Percentiles rank a stretch among this genome's conserved stretches.
These are phyloP conservation scores for Sergeia podlipaevii DNA, from an alignment of 208 protist species.

Conservation along the genomic window DNA sequence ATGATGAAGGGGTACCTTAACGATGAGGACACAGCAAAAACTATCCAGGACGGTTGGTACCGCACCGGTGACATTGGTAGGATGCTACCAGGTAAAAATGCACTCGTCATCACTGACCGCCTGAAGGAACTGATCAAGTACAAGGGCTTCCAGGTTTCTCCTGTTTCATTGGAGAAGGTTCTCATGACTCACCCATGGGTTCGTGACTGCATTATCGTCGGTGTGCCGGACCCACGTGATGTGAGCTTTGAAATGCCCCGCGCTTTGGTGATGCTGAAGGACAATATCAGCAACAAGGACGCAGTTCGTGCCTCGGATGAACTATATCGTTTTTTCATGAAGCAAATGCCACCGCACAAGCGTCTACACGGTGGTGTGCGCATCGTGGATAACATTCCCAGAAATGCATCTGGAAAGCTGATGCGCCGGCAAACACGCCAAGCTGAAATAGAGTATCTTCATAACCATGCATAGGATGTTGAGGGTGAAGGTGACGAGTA, in stretches of 20 bases:
- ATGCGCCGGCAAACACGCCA: slow-evolving; percentile 23
- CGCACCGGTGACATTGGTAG: slow-evolving; percentile 51
- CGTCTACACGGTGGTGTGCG: slow-evolving; percentile 29
- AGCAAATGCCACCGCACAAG: slow-evolving; percentile 40
- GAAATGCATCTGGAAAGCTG: slow-evolving; percentile 51
- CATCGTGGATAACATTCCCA: slow-evolving; percentile 47
- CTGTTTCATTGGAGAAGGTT: slow-evolving; percentile 55
- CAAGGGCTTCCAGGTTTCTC: slow-evolving; percentile 76
- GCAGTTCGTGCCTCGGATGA: slow-evolving; percentile 13
- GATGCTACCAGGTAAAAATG: slow-evolving; percentile 22
- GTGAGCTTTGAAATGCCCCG: slow-evolving; percentile 32
- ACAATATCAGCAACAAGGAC: slow-evolving; percentile 10
- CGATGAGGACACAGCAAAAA: slow-evolving; percentile 19
- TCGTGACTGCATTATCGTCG: slow-evolving; percentile 39
- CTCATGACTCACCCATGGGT: slow-evolving; percentile 34
- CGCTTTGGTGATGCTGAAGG: slow-evolving; percentile 39
- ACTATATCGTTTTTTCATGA: slow-evolving; percentile 19
- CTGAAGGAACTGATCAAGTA: slow-evolving; percentile 77
- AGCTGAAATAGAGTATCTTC: slow-evolving; percentile 3
- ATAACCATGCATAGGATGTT: too few species aligned
- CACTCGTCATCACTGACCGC: slow-evolving; percentile 38
- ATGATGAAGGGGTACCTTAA: slow-evolving; percentile 54
- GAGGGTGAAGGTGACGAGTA: too few species aligned
- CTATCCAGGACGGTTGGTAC: slow-evolving; percentile 34
- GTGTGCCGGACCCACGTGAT: slow-evolving; percentile 15